phyloP scores from a whole-genome alignment of 495 filamentous ascomycete species.

The Pyrenopolyporus hunteri region DNA sequence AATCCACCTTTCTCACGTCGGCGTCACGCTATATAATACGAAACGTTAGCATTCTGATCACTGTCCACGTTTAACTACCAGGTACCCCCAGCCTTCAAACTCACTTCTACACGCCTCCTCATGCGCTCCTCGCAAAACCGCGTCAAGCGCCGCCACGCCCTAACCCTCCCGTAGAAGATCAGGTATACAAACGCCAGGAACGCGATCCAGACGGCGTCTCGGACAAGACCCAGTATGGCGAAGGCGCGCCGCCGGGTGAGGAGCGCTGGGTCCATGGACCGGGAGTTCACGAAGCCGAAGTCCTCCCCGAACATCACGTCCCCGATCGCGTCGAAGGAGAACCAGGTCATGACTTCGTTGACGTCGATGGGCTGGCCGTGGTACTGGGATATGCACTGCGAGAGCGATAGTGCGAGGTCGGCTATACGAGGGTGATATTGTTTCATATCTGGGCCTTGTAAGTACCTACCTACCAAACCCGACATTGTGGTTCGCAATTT shows the following conservation, averaged over 20 bases:
- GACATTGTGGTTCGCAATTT: not conserved
- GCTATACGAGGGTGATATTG: constrained; percentile 21
- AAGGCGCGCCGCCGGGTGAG: not conserved
- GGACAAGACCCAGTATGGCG: not conserved
- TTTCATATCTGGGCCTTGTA: constrained; percentile 10
- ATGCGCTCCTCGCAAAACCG: too few species aligned
- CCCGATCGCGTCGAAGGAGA: constrained; percentile 5
- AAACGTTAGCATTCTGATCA: too few species aligned
- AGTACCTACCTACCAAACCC: not conserved
- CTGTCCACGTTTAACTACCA: too few species aligned
- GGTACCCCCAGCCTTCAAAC: too few species aligned
- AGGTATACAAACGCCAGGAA: too few species aligned
- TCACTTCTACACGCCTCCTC: too few species aligned
- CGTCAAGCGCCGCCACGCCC: too few species aligned
- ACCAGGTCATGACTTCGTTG: constrained; percentile 25
- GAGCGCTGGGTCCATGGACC: not conserved
- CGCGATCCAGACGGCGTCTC: not conserved
- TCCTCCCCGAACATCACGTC: constrained; percentile 1
- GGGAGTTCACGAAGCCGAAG: not conserved
- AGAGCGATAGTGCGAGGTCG: constrained; percentile 2
- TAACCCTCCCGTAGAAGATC: too few species aligned
- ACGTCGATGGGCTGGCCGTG: constrained; percentile 8
- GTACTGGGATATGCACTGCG: constrained; percentile 5
- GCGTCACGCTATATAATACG: too few species aligned
- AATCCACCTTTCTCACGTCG: too few species aligned